These are phyloP conservation scores for Pseudovirgaria hyperparasitica DNA, from an alignment of 2,329 filamentous ascomycete species.

Conservation along the genomic window DNA sequence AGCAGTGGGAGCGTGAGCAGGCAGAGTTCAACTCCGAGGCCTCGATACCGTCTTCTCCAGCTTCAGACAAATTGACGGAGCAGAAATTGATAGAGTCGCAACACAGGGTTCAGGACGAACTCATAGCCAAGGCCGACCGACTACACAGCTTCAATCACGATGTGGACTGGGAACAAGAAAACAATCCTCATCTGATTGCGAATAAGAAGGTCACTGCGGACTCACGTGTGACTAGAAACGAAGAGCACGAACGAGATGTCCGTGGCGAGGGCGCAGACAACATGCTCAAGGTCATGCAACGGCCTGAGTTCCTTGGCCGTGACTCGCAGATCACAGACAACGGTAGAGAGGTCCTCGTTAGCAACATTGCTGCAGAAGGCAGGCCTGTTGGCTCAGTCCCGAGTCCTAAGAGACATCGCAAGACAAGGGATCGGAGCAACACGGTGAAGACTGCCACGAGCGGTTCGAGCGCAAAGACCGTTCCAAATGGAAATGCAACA, in stretches of 20 bases:
- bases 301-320: too few relatives aligned
- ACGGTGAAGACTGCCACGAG: constrained; percentile 18
- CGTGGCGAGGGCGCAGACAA: constrained; percentile 66
- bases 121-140: constrained; percentile 42
- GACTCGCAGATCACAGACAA: constrained; percentile 58
- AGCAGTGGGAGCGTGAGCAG: constrained; percentile 48
- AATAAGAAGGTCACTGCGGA: constrained; percentile 44
- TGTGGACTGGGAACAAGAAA: constrained; percentile 47
- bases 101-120: constrained; percentile 40
- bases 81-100: constrained; percentile 26
- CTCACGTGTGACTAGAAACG: constrained; percentile 45
- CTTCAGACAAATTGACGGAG: constrained; percentile 21
- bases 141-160: constrained; percentile 65
- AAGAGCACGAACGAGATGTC: constrained; percentile 59
- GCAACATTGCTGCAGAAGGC: constrained; percentile 50
- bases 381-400: constrained; percentile 27
- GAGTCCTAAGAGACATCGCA: constrained; percentile 34
- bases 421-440: constrained; percentile 17
- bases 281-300: constrained; percentile 45
- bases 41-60: constrained; percentile 19
- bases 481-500: constrained; percentile 29
- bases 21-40: constrained; percentile 40
- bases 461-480: constrained; percentile 15
- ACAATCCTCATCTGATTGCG: constrained; percentile 43
- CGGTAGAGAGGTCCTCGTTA: constrained; percentile 57